Base-by-base conservation (phyloP, 805 yeast species). In the Saccharomycopsis olivae region DNA sequence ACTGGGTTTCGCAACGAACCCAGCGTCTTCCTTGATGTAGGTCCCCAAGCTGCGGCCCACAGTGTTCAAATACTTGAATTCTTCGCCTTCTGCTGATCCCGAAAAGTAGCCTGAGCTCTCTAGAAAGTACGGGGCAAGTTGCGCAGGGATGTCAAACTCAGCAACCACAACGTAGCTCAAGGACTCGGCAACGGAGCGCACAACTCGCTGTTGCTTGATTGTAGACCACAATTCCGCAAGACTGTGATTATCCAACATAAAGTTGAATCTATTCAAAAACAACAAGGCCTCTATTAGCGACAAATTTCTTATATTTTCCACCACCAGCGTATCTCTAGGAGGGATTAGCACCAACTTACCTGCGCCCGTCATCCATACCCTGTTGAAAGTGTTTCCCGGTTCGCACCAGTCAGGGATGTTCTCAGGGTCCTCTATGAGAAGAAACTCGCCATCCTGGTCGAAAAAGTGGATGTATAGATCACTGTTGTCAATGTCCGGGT, bases 391-490 rank as follows among this genome's bases (percentile, higher is more conserved):
- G 38, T 57, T 61, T 15, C 57, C 61, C 1, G 74, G 74, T 5
- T 57, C 60, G 8, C 70, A 49, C 69, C 75, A 70, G 4, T 58
- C 57, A 0, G 77, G 75, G 2, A 74, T 43, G 2, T 47, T 41
- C 3, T 73, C 69, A 28, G 67, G 60, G 1, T 69, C 64, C 44
- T 73, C 78, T 6, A 70, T 62, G 33, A 78, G 51, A 8, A 76
- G 37, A 34, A 70, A 67, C 43, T 78, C 85, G 5, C 77, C 73
- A 34, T 72, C 79, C 1, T 66, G 63, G 49, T 76, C 84, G 43
- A 61, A 58, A 2, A 62, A 45, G 29, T 65, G 70, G 3, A 73
- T 60, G 49, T 59, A 71, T 2, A 71, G 38, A 40, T 64, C 66
- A 37, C 48, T 57, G 39, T 48, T 46, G 17, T 33, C 21, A 14